These are phyloP conservation scores for Colletotrichum tropicale DNA, from an alignment of 2,329 filamentous ascomycete genomes.

Conservation along the genomic window DNA sequence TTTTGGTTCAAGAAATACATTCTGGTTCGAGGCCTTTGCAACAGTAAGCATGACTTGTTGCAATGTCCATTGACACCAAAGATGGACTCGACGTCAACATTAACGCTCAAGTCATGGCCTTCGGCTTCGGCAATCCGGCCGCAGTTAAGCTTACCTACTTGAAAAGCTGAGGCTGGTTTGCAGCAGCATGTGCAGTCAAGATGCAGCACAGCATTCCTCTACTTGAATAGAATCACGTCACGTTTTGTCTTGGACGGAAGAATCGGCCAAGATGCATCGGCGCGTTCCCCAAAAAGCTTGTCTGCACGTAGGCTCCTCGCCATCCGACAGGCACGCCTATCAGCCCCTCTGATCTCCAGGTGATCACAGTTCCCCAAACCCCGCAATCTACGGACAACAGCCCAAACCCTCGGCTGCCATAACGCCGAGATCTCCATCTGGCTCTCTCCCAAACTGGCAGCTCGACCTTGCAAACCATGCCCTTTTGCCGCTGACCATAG, in stretches of 20 bases:
- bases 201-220: not conserved
- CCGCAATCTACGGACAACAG: not conserved
- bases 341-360: conserved; percentile 6
- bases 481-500: not conserved
- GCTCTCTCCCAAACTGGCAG: not conserved
- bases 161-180: not conserved
- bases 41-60: not conserved
- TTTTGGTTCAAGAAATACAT: not conserved
- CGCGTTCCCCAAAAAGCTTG: not conserved
- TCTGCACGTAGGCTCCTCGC: not conserved
- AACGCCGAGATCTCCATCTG: not conserved
- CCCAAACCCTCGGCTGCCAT: not conserved
- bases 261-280: not conserved
- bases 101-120: not conserved
- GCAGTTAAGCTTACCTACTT: not conserved
- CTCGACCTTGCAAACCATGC: not conserved
- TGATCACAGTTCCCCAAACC: not conserved
- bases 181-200: not conserved
- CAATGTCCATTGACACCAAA: not conserved
- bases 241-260: not conserved
- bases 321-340: conserved; percentile 6
- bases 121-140: not conserved
- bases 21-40: not conserved
- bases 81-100: not conserved
- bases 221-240: not conserved